Evolutionary conservation across 352 stramenopile genomes (phyloP).

Genomic region (Globisporangium lucens): DNA sequence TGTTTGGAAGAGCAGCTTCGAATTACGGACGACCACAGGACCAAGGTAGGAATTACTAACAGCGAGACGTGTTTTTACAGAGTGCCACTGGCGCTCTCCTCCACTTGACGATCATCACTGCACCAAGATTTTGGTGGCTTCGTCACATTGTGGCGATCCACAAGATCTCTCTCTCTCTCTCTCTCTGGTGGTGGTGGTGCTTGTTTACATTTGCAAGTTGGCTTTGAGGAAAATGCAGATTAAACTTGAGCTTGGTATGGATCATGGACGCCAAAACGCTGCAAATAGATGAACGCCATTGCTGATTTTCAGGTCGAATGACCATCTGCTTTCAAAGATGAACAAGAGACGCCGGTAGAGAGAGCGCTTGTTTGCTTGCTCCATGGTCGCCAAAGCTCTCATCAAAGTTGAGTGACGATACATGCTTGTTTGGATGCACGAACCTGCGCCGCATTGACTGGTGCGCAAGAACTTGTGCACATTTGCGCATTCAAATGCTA

Average conservation of each 20-base stretch:
- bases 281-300: neutral
- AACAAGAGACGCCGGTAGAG: neutral
- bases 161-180: neutral
- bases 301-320: neutral
- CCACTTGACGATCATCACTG: neutral
- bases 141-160: neutral
- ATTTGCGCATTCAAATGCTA: neutral
- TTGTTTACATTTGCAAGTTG: neutral
- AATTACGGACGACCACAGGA: neutral
- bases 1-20: neutral
- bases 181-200: neutral
- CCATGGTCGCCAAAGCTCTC: neutral
- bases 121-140: neutral
- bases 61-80: neutral
- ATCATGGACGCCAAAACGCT: neutral
- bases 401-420: neutral
- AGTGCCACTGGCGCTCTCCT: neutral
- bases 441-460: neutral
- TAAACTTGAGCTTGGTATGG: neutral
- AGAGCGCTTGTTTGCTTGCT: neutral
- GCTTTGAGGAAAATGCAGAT: neutral
- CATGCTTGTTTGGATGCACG: neutral
- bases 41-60: neutral
- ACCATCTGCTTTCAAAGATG: neutral
- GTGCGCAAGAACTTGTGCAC: neutral